Evolutionary conservation across 371 early-diverging fungal genomes (phyloP), one percentile per base, ranked within the genome.

Genomic region (Syncephalastrum monosporum): DNA sequence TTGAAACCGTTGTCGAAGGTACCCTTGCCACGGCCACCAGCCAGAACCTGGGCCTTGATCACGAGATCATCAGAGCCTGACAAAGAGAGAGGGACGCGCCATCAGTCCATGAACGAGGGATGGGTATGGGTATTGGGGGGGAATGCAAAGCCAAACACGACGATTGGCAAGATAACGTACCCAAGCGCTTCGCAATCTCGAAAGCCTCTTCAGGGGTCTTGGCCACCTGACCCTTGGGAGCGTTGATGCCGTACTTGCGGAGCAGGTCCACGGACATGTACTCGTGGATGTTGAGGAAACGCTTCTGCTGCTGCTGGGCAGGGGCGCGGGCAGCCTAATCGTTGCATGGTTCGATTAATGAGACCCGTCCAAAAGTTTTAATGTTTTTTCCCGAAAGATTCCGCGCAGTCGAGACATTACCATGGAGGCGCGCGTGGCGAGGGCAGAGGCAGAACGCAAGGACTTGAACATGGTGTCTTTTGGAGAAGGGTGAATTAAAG

Each of bases 11-110:
- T 90, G 65, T 91, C 91, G 72, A 97, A 99, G 64, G 83, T 84
- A 68, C 99, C 99, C 84, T 99, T 99, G 63, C 99, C 99, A 79
- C 99, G 93, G 59, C 99, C 99, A 71, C 99, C 99, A 61, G 99
- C 99, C 61, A 97, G 82, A 33, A 98, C 98, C 82, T 98, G 99
- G 55, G 99, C 98, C 87, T 97, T 97, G 82, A 98, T 91, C 59
- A 98, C 97, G 60, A 95, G 79, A 61, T 96, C 98, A 67, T 89
- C 82, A 48, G 84, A 79, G 56, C 85, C 88, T 86, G 72, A 55
- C 2, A 47, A 14, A 16, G 21, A 44, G 21, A 13, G 47, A 41
- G n/a, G n/a, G 50, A 48, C n/a, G 16, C 14, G 17, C 15, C 15
- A 47, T 27, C 15, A 19, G 13, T 17, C 24, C 17, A 46, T 55